Percentiles rank a stretch among this genome's conserved stretches.
Conservation (phyloP, 2,329 filamentous ascomycete genomes). For the Colletotrichum limetticola region DNA sequence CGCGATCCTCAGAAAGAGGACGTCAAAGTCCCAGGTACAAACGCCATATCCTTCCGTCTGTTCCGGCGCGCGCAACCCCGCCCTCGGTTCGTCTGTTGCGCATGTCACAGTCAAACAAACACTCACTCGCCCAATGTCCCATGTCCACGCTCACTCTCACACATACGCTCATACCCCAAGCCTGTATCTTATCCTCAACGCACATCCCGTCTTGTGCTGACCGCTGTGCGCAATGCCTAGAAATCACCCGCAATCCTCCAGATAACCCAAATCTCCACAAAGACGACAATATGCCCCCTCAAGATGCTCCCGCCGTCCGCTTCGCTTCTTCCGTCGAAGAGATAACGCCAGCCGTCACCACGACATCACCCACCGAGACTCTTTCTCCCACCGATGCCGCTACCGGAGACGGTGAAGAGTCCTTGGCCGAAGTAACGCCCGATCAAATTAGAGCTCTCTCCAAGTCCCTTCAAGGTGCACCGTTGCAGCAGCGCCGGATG, state of each 20-base stretch:
- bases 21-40: slow-evolving; percentile 27
- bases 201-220: slow-evolving; percentile 24
- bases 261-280: slow-evolving; percentile 32
- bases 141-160: background rate
- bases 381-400: slow-evolving; percentile 37
- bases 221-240: slow-evolving; percentile 35
- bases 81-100: slow-evolving; percentile 35
- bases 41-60: slow-evolving; percentile 31
- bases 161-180: background rate
- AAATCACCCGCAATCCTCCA: slow-evolving; percentile 15
- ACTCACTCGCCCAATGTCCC: slow-evolving; percentile 3
- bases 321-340: slow-evolving; percentile 79
- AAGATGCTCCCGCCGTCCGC: slow-evolving; percentile 66
- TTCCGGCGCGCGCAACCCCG: slow-evolving; percentile 34
- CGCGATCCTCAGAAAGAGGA: slow-evolving; percentile 21
- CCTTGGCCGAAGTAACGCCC: slow-evolving; percentile 56
- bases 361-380: slow-evolving; percentile 41
- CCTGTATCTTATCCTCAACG: background rate
- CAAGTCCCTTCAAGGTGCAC: slow-evolving; percentile 76
- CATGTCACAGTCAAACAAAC: slow-evolving; percentile 31
- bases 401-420: slow-evolving; percentile 37
- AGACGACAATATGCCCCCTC: slow-evolving; percentile 38
- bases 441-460: slow-evolving; percentile 79
- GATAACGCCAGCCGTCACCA: slow-evolving; percentile 63
- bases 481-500: slow-evolving; percentile 84